These are phyloP conservation scores for Trichoderma orchidacearum DNA, from an alignment of 495 filamentous ascomycete genomes.

Conservation along the genomic window DNA sequence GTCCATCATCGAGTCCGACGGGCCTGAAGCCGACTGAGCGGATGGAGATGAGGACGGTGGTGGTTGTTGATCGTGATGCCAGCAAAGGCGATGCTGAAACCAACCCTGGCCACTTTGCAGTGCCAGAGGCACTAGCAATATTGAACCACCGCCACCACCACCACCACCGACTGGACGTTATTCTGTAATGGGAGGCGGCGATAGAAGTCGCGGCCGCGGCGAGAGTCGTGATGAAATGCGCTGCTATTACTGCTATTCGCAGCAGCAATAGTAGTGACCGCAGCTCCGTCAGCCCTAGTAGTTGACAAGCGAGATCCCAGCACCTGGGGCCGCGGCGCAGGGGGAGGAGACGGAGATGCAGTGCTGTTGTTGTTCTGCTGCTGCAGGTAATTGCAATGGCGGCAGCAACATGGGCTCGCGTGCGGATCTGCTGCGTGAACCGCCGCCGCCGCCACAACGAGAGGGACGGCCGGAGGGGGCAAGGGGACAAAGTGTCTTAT, in stretches of 20 bases:
- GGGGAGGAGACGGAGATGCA: neutral
- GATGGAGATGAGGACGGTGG: neutral
- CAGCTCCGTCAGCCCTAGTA: too few relatives aligned
- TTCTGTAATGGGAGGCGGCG: too few relatives aligned
- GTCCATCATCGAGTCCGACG: neutral
- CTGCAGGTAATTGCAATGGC: neutral
- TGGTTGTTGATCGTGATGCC: neutral
- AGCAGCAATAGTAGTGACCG: too few relatives aligned
- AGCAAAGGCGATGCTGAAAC: neutral
- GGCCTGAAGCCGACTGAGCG: neutral
- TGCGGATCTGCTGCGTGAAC: neutral
- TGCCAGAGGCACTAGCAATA: too few relatives aligned
- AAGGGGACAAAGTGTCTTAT: too few relatives aligned
- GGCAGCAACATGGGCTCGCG: neutral
- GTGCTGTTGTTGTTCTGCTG: neutral
- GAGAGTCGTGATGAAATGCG: too few relatives aligned
- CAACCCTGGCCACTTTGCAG: too few relatives aligned
- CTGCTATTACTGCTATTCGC: too few relatives aligned
- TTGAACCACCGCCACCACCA: too few relatives aligned
- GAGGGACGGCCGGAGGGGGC: too few relatives aligned
- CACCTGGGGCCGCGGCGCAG: neutral
- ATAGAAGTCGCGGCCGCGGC: too few relatives aligned
- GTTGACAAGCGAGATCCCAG: neutral
- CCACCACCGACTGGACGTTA: too few relatives aligned
- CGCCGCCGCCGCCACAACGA: neutral